Evolutionary conservation across 306 rosid species (phyloP).

Genomic region (Calophaca sinica): DNA sequence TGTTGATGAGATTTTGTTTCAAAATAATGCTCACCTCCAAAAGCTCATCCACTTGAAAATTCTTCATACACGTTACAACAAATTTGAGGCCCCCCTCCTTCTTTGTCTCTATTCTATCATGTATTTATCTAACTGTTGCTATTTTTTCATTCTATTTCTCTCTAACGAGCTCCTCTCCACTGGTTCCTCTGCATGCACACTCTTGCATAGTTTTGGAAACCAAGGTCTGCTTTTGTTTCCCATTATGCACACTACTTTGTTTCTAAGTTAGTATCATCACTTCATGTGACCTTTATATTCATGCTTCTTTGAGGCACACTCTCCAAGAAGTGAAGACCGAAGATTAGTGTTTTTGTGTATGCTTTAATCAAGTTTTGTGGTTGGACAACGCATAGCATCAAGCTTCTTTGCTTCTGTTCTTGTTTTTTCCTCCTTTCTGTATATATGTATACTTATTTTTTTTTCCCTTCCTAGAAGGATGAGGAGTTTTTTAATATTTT

Average conservation of each 20-base stretch:
- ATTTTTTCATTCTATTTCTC: constrained; percentile 47
- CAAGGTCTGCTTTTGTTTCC: constrained; percentile 50
- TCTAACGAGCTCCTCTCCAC: constrained; percentile 45
- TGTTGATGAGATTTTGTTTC: constrained; percentile 67
- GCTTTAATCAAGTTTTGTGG: constrained; percentile 25
- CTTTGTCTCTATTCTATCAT: constrained; percentile 51
- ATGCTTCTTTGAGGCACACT: constrained; percentile 34
- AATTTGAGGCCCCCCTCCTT: constrained; percentile 45
- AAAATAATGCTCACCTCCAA: constrained; percentile 76
- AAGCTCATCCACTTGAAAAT: constrained; percentile 71
- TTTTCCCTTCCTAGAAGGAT: not conserved
- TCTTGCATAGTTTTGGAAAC: constrained; percentile 51
- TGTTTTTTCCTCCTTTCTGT: not conserved
- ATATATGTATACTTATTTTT: not conserved
- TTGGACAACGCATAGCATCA: constrained; percentile 5
- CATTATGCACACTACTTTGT: constrained; percentile 8
- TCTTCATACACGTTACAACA: constrained; percentile 46
- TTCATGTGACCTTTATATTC: constrained; percentile 11
- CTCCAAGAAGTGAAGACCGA: constrained; percentile 32
- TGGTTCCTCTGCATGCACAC: constrained; percentile 59
- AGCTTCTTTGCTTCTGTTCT: constrained; percentile 29
- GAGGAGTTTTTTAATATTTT: constrained; percentile 24
- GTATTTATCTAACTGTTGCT: constrained; percentile 19
- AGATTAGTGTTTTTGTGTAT: constrained; percentile 29
- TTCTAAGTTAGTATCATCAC: not conserved